phyloP scores from a whole-genome alignment of 1,284 basidiomycete genomes.

The Cryptococcus depauperatus region DNA sequence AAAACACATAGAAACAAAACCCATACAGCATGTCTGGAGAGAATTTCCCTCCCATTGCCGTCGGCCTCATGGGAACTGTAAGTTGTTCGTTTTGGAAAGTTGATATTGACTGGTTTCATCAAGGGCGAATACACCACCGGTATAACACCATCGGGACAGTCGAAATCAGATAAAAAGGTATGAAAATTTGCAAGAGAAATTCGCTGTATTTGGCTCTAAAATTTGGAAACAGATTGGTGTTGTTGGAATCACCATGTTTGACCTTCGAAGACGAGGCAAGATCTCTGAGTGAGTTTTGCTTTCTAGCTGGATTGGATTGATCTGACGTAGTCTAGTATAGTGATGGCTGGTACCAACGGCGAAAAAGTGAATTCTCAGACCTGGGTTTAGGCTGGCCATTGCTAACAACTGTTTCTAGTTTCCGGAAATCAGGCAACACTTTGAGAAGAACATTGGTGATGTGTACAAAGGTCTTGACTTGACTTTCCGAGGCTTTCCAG shows the following conservation, averaged over 20 bases:
- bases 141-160: constrained; percentile 80
- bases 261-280: constrained; percentile 76
- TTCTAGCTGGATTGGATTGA: constrained; percentile 1
- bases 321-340: constrained; percentile 25
- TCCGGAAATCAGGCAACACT: constrained; percentile 70
- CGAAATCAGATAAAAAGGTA: constrained; percentile 89
- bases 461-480: constrained; percentile 71
- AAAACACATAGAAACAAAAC: neutral
- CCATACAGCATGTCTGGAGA: constrained; percentile 17
- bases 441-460: constrained; percentile 70
- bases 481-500: constrained; percentile 72
- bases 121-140: constrained; percentile 75
- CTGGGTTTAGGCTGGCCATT: too few relatives aligned
- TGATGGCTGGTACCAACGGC: constrained; percentile 45
- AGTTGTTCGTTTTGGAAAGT: constrained; percentile 11
- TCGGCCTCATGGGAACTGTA: constrained; percentile 43
- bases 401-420: constrained; percentile 52
- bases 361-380: constrained; percentile 26
- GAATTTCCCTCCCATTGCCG: constrained; percentile 31
- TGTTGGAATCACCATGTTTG: constrained; percentile 80
- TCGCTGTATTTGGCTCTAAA: too few relatives aligned
- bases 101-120: constrained; percentile 2
- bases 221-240: constrained; percentile 54
- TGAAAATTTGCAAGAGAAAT: constrained; percentile 1
- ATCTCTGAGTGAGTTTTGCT: constrained; percentile 46